Evolutionary conservation across 768 basidiomycete genomes (phyloP), one percentile per base, ranked within the genome.

Genomic region (Exidia glandulosa): DNA sequence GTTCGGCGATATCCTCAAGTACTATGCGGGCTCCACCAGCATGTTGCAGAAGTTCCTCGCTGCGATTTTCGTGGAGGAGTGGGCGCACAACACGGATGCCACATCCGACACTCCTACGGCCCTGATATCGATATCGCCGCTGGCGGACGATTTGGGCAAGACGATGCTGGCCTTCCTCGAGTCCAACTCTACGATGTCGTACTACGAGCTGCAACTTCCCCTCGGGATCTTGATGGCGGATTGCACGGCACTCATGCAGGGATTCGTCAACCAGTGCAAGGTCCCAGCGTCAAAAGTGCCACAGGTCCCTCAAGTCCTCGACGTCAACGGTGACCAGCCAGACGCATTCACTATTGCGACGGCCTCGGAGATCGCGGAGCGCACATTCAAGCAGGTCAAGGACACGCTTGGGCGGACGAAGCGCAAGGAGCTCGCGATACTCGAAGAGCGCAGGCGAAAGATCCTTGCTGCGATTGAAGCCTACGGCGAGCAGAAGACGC

Each of bases 31-130:
- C 55, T 94, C 95, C 2, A 81, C 86, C 5, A 94, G 91, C 67
- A 94, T 94, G 81, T 79, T 97, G 16, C 94, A 96, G 68, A 88
- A 88, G 63, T 85, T 93, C 68, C 72, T 98, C 47, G 76, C 87
- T n/a, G 87, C 91, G 19, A 81, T 90, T 56, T 79, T 98, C 60
- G 75, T 93, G 0, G 91, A 95, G 71, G 92, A 97, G 75, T 97
- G 94, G 96, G 90, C 94, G 3, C 74, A 74, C 9, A 77, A 80
- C 48, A 29, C 58, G 25, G 34, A 60, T 32, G 19, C 34, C 3
- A 36, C 16, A n/a, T 59, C 55, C 59, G 27, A 33, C 58, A 3
- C 34, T 19, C 25, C 13, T 13, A 27, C 27, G 27, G 72, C 79
- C 45, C 76, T 89, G 54, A 76, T 82, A 25, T 80, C 87, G 56